Base-by-base conservation (phyloP, 768 basidiomycete genomes). In the Podaxis sp. region DNA sequence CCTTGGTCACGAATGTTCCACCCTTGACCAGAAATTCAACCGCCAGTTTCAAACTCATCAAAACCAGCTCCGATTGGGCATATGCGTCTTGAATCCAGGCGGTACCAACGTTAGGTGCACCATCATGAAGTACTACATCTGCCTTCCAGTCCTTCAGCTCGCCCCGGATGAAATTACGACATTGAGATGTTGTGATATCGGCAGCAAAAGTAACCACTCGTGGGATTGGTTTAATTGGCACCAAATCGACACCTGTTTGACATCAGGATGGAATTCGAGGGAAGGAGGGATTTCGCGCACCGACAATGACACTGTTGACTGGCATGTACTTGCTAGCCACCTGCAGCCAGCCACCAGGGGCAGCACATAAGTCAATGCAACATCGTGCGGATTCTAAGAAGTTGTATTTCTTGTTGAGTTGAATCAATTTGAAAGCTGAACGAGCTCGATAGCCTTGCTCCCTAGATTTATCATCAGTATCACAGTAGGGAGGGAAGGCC, bases 51-150 rank as follows among this genome's bases (percentile, higher is more conserved):
- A 98, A 77, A 75, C 88, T 90, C 89, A 91, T 95, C 62, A 98
- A 82, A 55, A 98, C 97, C 62, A 98, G 87, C 73, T 99, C 97
- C 32, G 93, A 93, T 71, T 99, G 97, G 63, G 86, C 86, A 78
- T 95, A 99, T 0, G 97, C 97, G 75, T 99, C 97, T 72, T 98
- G 97, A 65, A 98, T 85, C 97, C 97, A 99, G 11, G 97, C 97
- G 10, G 93, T 93, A 79, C 97, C 97, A 72, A 99, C 97, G 72
- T 99, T 99, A 23, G 97, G 97, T 42, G 97, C 97, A 78, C 97
- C 97, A 73, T 99, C 97, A 72, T 99, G 97, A 61, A 99, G 84
- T 13, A 99, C 95, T 56, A 98, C 86, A 70, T 99, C 97, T 18
- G 97, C 97, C 76, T 95, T 96, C 97, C 97, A 99, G 71, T 98